Percentiles rank a stretch among this genome's conserved stretches.
Evolutionary conservation across 805 yeast species (phyloP).

Genomic region (Kazachstania viticola): DNA sequence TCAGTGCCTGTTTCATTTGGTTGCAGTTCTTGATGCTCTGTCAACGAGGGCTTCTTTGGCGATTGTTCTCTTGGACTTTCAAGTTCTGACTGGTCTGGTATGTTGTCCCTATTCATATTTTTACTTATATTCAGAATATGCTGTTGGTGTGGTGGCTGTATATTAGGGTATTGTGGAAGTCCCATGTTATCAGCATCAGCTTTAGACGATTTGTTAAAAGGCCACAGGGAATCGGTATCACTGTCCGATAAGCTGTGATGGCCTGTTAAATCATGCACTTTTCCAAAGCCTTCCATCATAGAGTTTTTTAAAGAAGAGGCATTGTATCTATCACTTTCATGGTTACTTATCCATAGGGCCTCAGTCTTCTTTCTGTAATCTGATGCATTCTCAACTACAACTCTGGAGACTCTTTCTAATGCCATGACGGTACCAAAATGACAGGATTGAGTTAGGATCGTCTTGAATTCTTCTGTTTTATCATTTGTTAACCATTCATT

Average conservation of each 20-base stretch:
- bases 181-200: too few relatives aligned
- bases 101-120: background rate
- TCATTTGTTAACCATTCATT: conserved; percentile 4
- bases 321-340: background rate
- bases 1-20: background rate
- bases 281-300: background rate
- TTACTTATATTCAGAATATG: background rate
- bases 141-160: background rate
- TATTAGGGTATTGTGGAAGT: background rate
- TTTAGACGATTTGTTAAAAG: background rate
- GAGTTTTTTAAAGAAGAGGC: background rate
- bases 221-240: too few relatives aligned
- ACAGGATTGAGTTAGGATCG: conserved; percentile 6
- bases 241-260: too few relatives aligned
- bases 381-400: conserved; percentile 11
- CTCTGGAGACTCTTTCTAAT: conserved; percentile 9
- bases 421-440: conserved; percentile 5
- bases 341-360: conserved; percentile 1
- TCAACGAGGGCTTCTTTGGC: background rate
- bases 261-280: background rate
- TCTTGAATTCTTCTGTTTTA: conserved; percentile 2
- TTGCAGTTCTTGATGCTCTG: conserved; percentile 2
- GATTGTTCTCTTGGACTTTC: background rate
- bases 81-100: background rate
- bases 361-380: conserved; percentile 13